A percentile compares a stretch with the other conserved stretches of the same genome.
These are phyloP conservation scores for Leptoxyphium fumago DNA, from an alignment of 2,329 filamentous ascomycete species.

Conservation along the genomic window DNA sequence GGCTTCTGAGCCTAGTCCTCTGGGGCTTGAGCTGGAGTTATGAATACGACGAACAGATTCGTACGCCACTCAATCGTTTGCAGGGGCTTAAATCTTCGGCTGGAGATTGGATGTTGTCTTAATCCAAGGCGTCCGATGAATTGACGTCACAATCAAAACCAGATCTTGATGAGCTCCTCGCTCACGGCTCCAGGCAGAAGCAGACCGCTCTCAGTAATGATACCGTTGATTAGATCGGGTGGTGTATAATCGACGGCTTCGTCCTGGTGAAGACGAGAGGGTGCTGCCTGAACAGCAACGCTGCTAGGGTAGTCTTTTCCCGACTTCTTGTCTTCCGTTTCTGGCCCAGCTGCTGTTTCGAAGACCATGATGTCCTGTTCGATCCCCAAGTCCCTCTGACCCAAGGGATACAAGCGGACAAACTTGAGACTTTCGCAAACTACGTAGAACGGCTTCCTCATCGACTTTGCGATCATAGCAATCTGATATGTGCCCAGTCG, in stretches of 20 bases:
- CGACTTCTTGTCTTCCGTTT: not conserved
- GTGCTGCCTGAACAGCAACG: conserved; percentile 14
- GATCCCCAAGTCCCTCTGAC: conserved; percentile 68
- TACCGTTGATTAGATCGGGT: conserved; percentile 52
- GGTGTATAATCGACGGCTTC: conserved; percentile 52
- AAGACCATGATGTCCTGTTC: conserved; percentile 68
- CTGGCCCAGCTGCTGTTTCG: conserved; percentile 32
- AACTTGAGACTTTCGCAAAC: conserved; percentile 96
- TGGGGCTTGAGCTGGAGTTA: no score
- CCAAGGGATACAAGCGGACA: conserved; percentile 68
- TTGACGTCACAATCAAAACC: conserved; percentile 19
- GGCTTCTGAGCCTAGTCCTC: no score
- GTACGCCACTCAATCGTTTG: no score
- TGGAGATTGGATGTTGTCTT: no score
- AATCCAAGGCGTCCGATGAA: no score
- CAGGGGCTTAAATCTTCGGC: no score
- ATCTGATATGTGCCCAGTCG: conserved; percentile 79
- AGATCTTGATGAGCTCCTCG: conserved; percentile 54
- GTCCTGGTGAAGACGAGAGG: conserved; percentile 12
- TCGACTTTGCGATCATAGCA: conserved; percentile 59
- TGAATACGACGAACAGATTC: no score
- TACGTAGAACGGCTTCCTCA: conserved; percentile 71
- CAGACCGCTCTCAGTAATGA: conserved; percentile 63
- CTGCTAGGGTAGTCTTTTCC: conserved; percentile 13
- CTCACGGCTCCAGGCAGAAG: conserved; percentile 55